These are phyloP conservation scores for Candida odintsovae DNA, from an alignment of 805 yeast genomes.

Conservation along the genomic window DNA sequence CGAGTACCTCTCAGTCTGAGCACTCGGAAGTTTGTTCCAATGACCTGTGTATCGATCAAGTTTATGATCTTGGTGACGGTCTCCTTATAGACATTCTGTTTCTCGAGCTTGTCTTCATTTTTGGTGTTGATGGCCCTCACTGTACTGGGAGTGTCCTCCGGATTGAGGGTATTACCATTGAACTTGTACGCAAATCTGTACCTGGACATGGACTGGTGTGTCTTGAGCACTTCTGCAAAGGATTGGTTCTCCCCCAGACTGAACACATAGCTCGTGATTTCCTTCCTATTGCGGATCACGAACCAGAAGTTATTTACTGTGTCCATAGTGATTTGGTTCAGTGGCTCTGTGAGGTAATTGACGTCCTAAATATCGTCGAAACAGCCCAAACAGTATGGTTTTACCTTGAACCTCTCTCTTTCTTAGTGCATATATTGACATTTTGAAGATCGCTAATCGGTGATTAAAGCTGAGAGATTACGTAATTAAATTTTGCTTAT, in stretches of 20 bases:
- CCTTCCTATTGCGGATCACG: not conserved
- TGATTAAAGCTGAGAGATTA: not conserved
- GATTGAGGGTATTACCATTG: not conserved
- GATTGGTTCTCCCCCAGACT: not conserved
- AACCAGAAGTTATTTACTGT: not conserved
- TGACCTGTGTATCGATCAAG: not conserved
- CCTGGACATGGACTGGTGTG: not conserved
- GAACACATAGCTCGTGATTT: not conserved
- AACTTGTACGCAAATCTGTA: not conserved
- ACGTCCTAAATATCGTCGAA: not conserved
- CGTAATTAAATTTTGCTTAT: not conserved
- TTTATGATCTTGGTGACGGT: not conserved
- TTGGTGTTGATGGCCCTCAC: not conserved
- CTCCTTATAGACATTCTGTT: not conserved
- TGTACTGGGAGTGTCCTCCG: not conserved
- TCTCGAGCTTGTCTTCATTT: not conserved
- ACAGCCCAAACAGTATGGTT: not conserved
- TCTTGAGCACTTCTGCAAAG: not conserved
- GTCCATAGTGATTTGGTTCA: not conserved
- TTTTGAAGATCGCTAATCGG: too few relatives aligned
- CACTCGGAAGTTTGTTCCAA: not conserved
- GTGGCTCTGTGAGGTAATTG: not conserved
- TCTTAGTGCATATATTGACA: too few relatives aligned
- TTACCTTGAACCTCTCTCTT: too few relatives aligned
- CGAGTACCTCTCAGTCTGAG: not conserved